Conservation (phyloP, 75 land plant genomes). For the Sequoia sempervirens region DNA sequence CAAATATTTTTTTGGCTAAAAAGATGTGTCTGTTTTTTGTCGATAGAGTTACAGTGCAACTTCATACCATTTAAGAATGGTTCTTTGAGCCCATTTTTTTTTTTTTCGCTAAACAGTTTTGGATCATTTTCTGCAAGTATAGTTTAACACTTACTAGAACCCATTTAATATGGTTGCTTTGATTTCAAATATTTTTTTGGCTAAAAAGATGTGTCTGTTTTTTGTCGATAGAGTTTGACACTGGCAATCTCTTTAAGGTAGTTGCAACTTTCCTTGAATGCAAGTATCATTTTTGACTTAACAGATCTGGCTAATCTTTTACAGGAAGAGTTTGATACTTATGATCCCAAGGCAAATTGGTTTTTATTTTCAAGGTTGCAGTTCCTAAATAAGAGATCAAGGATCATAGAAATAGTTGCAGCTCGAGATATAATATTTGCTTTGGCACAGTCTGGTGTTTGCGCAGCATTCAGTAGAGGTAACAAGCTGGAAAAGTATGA, state of each 20-base stretch:
- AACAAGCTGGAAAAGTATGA: slow-evolving; percentile 10
- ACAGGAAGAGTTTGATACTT: slow-evolving; percentile 96
- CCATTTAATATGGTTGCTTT: not conserved
- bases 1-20: not conserved
- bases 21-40: not conserved
- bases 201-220: not conserved
- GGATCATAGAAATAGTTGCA: slow-evolving; percentile 91
- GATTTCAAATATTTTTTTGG: not conserved
- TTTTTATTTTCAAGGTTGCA: slow-evolving; percentile 52
- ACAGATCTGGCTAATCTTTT: not conserved
- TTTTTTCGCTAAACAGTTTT: not conserved
- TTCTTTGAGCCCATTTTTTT: not conserved
- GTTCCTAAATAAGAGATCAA: slow-evolving; percentile 78
- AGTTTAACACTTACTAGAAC: not conserved
- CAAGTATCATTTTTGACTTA: not conserved
- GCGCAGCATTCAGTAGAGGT: slow-evolving; percentile 94
- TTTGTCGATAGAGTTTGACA: not conserved
- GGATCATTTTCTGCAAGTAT: not conserved
- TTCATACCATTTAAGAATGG: not conserved
- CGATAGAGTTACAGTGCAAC: not conserved
- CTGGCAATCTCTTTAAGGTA: not conserved
- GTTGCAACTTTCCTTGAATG: not conserved
- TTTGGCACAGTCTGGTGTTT: slow-evolving; percentile 91
- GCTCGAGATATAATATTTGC: slow-evolving; percentile 92
- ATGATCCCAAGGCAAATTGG: slow-evolving; percentile 84